Evolutionary conservation across 1,139 yeast species (phyloP), one percentile per base, ranked within the genome.

Genomic region (Magnusiomyces suaveolens): DNA sequence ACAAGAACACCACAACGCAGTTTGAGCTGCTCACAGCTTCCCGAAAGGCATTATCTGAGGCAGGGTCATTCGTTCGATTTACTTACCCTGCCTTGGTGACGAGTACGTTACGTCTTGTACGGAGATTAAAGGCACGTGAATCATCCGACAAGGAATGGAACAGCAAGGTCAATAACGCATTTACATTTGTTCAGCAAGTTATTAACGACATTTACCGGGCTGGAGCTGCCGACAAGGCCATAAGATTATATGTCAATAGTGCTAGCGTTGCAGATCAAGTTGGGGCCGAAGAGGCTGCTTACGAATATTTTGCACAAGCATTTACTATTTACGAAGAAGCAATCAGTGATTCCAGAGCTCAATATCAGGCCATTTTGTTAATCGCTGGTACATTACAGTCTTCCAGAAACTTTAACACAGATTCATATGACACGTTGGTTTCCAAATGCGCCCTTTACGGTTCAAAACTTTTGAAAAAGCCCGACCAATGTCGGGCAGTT

Each of bases 401-500:
- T 47, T 75, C 83, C 55, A 75, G 87, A 56, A 78, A 79, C 66
- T 76, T 86, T 69, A 72, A 61, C 24, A 47, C 54, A 3, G 89
- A 83, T 47, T 84, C 81, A 63, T 90, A 87, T 68, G 94, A 88
- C 62, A 79, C 82, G 8, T 74, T 92, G 61, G 88, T 89, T 50
- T 86, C 95, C 24, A 85, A 90, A 66, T 78, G 92, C 55, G 88
- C 97, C 0, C 72, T 90, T 51, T 87, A 89, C 65, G 96, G 96
- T 1, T 87, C 96, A 10, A 87, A 87, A 66, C 75, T 92, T 55
- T 76, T 92, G 65, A 88, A 87, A 67, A 92, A 90, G 67, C 92
- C 92, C 38, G 97, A 90, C 64, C 98, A 90, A 69, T 90, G 97
- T 66, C 80, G 97, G 24, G 83, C 96, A 0, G 95, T 92, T 4